Conservation (phyloP, 345 rosid species). For the Theobroma cacao region DNA sequence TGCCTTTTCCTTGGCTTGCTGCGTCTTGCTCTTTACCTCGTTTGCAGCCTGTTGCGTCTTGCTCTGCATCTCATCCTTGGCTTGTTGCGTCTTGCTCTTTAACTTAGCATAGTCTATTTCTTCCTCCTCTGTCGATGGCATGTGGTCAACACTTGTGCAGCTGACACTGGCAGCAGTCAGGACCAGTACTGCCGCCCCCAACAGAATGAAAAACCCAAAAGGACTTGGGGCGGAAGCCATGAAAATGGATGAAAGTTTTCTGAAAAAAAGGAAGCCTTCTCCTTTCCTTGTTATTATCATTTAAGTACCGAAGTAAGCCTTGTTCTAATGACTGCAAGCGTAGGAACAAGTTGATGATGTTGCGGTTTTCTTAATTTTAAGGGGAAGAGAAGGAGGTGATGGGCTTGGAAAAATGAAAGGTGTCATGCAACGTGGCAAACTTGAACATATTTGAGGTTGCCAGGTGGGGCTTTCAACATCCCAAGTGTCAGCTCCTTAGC, state of each 20-base stretch:
- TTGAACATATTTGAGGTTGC: not conserved
- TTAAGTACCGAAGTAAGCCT: not conserved
- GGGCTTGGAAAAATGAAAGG: not conserved
- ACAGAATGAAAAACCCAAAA: constrained; percentile 10
- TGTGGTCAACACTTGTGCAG: constrained; percentile 24
- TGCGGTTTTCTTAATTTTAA: not conserved
- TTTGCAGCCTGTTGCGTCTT: not conserved
- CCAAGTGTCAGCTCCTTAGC: constrained; percentile 19
- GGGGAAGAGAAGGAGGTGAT: not conserved
- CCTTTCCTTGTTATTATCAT: not conserved
- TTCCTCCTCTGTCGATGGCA: constrained; percentile 19
- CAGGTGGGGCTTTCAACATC: not conserved
- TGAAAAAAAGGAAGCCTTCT: not conserved
- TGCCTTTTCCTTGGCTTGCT: constrained; percentile 7
- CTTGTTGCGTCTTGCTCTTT: not conserved
- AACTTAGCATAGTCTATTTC: constrained; percentile 5
- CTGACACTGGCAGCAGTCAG: constrained; percentile 1
- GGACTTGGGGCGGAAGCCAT: constrained; percentile 13
- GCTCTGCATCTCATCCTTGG: constrained; percentile 1
- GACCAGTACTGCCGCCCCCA: constrained; percentile 12
- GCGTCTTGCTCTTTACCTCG: constrained; percentile 9
- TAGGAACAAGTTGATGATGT: not conserved
- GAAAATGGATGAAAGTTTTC: not conserved
- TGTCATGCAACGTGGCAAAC: constrained; percentile 20
- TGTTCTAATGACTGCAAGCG: not conserved